Evolutionary conservation across 2,329 filamentous ascomycete genomes (phyloP), one percentile per base, ranked within the genome.

Genomic region (Neofusicoccum cordaticola): DNA sequence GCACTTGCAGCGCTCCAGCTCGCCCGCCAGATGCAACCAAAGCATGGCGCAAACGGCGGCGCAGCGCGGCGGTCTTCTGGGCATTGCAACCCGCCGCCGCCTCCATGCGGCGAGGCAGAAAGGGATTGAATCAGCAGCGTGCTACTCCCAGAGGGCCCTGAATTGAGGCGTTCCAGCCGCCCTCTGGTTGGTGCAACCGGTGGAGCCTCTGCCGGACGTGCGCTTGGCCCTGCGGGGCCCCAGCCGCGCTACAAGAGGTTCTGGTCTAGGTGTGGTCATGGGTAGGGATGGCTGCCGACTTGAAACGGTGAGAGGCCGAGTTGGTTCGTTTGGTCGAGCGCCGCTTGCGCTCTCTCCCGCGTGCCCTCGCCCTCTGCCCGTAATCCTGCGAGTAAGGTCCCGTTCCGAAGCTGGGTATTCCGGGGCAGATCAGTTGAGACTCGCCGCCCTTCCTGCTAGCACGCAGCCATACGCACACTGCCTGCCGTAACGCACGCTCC

Each of bases 321-420:
- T 31, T 15, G 11, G 27, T 45, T 22, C 42, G 44, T 13, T 37
- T 44, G 42, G 41, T 19, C 15, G 53, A 47, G 22, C 31, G 42
- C 56, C 56, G 56, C 56, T 60, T 60, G 56, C 56, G 27, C 56
- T 60, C 41, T 37, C 31, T 60, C 41, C 56, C 41, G 56, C 42
- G 41, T 45, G 56, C 42, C 31, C 27, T 41, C 41, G n/a, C 41
- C 41, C 41, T 47, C 42, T 47, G 22, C 41, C 22, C 41, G 27
- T 45, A 8, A 41, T 42, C 53, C 22, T 45, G 41, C 41, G 53
- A 44, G 53, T 17, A 35, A 45, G 56, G 31, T 6, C 41, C 41
- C 31, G 44, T 35, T 45, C 56, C 56, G 34, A 19, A 17, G 22
- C 31, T 45, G 53, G 53, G 39, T 31, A 44, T 35, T 44, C 56